Evolutionary conservation across 1,139 yeast species (phyloP).

Genomic region (Pichia sp.): DNA sequence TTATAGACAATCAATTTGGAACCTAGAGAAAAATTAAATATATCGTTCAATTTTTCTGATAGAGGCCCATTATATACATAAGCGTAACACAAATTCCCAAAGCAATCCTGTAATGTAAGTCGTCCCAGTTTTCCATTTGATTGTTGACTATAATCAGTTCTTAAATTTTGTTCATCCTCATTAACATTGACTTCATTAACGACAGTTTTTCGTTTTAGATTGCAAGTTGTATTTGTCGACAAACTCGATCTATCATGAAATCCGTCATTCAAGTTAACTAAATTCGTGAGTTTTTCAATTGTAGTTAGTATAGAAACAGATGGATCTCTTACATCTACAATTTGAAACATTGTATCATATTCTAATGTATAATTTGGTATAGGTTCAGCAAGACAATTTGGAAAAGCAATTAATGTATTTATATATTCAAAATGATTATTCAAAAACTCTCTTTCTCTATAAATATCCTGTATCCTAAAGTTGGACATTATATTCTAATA

Average conservation of each 20-base stretch:
- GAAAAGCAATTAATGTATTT: constrained; percentile 3
- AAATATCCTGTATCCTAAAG: constrained; percentile 12
- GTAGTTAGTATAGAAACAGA: constrained; percentile 31
- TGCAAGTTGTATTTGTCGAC: neutral
- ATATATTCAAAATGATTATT: neutral
- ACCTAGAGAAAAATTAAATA: constrained; percentile 33
- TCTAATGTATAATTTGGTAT: constrained; percentile 3
- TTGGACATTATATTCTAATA: neutral
- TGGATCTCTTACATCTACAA: constrained; percentile 34
- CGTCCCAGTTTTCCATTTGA: constrained; percentile 22
- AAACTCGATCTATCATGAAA: constrained; percentile 22
- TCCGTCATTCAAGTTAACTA: constrained; percentile 24
- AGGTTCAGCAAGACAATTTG: constrained; percentile 11
- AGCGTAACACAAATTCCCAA: constrained; percentile 33
- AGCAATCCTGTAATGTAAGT: constrained; percentile 34
- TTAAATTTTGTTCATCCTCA: constrained; percentile 20
- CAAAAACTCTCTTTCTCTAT: neutral
- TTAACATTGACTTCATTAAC: constrained; percentile 16
- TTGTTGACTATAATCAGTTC: neutral
- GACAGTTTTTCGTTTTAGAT: constrained; percentile 16
- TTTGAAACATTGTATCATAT: constrained; percentile 31
- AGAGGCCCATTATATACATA: constrained; percentile 17
- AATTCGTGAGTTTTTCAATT: constrained; percentile 30
- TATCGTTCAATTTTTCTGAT: constrained; percentile 4
- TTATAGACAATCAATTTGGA: constrained; percentile 30